Conservation (phyloP, 345 rosid genomes). For the Arabidopsis suecica region DNA sequence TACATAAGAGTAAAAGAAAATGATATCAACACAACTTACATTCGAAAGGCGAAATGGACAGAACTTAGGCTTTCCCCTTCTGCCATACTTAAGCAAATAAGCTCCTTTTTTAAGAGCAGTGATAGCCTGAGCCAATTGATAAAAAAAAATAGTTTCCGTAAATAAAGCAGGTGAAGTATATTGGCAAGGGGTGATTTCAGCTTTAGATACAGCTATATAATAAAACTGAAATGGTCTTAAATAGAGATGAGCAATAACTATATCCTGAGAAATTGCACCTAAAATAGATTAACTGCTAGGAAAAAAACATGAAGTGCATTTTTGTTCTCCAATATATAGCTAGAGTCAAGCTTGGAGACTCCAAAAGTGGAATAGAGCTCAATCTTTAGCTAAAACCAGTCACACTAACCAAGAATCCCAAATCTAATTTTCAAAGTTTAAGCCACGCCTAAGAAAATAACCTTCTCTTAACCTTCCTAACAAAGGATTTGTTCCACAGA, state of each 20-base stretch:
- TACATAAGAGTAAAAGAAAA: not conserved
- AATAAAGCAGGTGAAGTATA: not conserved
- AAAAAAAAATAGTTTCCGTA: not conserved
- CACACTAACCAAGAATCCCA: not conserved
- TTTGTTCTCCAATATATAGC: not conserved
- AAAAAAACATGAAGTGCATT: constrained; percentile 6
- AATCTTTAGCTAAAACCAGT: not conserved
- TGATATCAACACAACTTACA: constrained; percentile 54
- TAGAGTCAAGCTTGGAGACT: constrained; percentile 13
- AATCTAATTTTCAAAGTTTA: not conserved
- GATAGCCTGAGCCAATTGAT: constrained; percentile 73
- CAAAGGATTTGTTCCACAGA: constrained; percentile 5
- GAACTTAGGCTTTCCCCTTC: constrained; percentile 98
- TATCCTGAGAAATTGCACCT: constrained; percentile 1
- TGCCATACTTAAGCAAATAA: constrained; percentile 92
- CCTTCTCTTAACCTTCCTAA: not conserved
- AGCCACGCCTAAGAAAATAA: not conserved
- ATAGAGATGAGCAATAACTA: constrained; percentile 7
- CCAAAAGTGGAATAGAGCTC: not conserved
- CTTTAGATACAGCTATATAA: constrained; percentile 7
- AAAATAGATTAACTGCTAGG: not conserved
- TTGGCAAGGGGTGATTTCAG: constrained; percentile 2
- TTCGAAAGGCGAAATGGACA: constrained; percentile 98
- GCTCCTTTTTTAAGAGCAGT: constrained; percentile 97
- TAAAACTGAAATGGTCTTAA: not conserved